Evolutionary conservation across 148 eudicot genomes (phyloP).

Genomic region (Rhododendron henanense): DNA sequence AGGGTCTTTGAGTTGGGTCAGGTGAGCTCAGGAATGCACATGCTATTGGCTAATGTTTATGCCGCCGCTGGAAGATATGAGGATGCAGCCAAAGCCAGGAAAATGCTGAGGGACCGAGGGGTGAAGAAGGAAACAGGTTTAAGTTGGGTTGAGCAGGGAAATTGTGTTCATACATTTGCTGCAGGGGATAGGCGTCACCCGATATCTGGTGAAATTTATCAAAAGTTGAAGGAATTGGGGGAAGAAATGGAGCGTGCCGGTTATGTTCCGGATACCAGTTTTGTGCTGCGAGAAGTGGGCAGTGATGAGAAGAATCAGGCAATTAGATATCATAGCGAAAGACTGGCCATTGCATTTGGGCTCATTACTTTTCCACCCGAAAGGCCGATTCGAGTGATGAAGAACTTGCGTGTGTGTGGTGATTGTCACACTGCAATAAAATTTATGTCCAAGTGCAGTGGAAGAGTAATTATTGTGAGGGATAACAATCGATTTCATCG

Average conservation of each 20-base stretch:
- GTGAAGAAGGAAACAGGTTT: slow-evolving; percentile 83
- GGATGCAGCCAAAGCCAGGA: slow-evolving; percentile 85
- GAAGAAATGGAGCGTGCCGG: slow-evolving; percentile 68
- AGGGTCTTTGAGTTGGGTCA: slow-evolving; percentile 62
- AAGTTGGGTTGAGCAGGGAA: slow-evolving; percentile 92
- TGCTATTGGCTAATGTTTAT: slow-evolving; percentile 69
- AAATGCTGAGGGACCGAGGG: slow-evolving; percentile 68
- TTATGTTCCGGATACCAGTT: slow-evolving; percentile 76
- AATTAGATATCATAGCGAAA: slow-evolving; percentile 74
- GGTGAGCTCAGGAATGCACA: slow-evolving; percentile 67
- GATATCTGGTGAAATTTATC: slow-evolving; percentile 45
- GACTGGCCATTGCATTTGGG: slow-evolving; percentile 81
- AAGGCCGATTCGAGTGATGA: slow-evolving; percentile 79
- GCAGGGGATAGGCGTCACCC: slow-evolving; percentile 66
- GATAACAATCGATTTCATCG: slow-evolving; percentile 51
- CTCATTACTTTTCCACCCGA: slow-evolving; percentile 60
- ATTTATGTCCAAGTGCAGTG: slow-evolving; percentile 67
- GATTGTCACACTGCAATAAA: slow-evolving; percentile 91
- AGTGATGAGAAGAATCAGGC: slow-evolving; percentile 50
- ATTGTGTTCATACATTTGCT: slow-evolving; percentile 58
- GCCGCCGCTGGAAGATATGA: slow-evolving; percentile 73
- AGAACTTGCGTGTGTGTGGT: slow-evolving; percentile 86
- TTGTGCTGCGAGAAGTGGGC: slow-evolving; percentile 67
- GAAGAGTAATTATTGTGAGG: slow-evolving; percentile 70
- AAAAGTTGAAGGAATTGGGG: slow-evolving; percentile 64